phyloP scores from a whole-genome alignment of 345 rosid species.

The Lumnitzera littorea region DNA sequence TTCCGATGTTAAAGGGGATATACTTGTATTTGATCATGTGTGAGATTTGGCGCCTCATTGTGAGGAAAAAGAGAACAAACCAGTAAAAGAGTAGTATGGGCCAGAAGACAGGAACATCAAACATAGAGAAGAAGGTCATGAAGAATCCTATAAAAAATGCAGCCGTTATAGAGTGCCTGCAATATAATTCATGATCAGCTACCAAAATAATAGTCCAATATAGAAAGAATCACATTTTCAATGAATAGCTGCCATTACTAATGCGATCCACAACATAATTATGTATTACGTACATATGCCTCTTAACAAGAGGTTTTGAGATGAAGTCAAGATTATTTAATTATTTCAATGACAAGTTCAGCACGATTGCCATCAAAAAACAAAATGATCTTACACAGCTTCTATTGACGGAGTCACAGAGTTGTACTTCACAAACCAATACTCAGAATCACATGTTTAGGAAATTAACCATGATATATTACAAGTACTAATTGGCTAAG shows the following conservation, averaged over 20 bases:
- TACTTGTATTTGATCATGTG: slow-evolving; percentile 92
- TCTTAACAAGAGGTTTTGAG: too few species aligned
- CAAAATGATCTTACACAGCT: too few species aligned
- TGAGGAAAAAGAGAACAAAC: slow-evolving; percentile 66
- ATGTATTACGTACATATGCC: too few species aligned
- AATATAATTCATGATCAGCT: slow-evolving; percentile 4
- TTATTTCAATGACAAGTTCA: too few species aligned
- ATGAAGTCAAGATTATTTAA: too few species aligned
- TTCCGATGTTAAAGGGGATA: slow-evolving; percentile 59
- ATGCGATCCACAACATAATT: too few species aligned
- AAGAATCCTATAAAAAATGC: slow-evolving; percentile 67
- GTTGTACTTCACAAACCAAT: too few species aligned
- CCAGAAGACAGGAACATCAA: slow-evolving; percentile 89
- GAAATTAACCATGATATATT: too few species aligned
- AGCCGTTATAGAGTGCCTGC: slow-evolving; percentile 73
- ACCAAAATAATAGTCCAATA: background rate
- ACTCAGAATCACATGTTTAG: too few species aligned
- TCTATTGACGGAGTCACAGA: too few species aligned
- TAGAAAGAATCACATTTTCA: background rate
- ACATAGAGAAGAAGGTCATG: slow-evolving; percentile 75
- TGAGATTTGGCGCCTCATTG: slow-evolving; percentile 72
- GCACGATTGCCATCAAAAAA: too few species aligned
- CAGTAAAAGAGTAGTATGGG: slow-evolving; percentile 74
- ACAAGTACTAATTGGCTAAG: too few species aligned
- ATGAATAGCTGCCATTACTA: background rate